Evolutionary conservation across 164 flowering plant species (phyloP), one percentile per base, ranked within the genome.

Genomic region (Stephania japonica): DNA sequence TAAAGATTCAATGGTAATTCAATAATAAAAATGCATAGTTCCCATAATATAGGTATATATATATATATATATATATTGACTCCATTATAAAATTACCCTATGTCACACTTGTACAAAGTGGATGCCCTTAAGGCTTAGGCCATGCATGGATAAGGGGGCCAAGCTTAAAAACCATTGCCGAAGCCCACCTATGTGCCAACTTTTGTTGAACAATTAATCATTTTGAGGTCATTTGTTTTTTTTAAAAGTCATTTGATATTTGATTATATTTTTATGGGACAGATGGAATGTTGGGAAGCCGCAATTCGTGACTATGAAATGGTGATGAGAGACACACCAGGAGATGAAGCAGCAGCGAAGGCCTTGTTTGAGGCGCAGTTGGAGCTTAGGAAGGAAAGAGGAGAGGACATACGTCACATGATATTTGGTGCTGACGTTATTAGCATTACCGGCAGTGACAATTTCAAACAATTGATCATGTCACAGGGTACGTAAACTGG

Each of bases 231-330:
- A n/a, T n/a, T n/a, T n/a, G n/a, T n/a, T n/a, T n/a, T n/a, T n/a
- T n/a, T n/a, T n/a, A n/a, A n/a, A 44, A 27, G 49, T 32, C 44
- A 16, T 6, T 67, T 67, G 26, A 23, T 32, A 9, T 73, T 66
- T 47, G 24, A 23, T 0, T 21, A 14, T 11, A 44, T 44, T 44
- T 8, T 44, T 41, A 13, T 50, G 14, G 8, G 24, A 18, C 59
- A 92, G 99, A 26, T 93, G 85, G 90, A 87, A 76, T 81, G 88
- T 72, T 95, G 97, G 96, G 91, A 83, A 74, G 92, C 86, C 21
- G 81, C 98, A 32, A 80, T 90, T 43, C 85, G 81, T 71, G 99
- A 93, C 73, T 95, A 90, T 67, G 96, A 93, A 81, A 76, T 76
- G 75, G 67, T 92, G 87, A 82, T 81, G 42, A 85, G 85, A 72